A percentile compares a stretch with the other conserved stretches of the same genome.
Conservation (phyloP, 352 stramenopile genomes). For the Globisporangium apiculatum region DNA sequence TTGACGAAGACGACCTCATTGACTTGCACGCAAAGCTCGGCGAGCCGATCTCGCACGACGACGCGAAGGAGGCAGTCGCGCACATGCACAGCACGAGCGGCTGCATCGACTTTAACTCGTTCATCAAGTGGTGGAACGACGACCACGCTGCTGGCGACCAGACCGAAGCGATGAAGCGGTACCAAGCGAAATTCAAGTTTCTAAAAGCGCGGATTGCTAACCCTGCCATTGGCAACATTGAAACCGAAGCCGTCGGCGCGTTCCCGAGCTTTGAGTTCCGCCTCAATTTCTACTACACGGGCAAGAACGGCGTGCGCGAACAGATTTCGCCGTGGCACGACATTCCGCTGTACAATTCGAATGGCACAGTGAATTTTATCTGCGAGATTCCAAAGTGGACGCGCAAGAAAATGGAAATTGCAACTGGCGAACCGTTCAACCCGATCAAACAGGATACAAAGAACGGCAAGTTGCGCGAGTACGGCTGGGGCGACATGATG, state of each 20-base stretch:
- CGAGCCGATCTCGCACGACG: constrained; percentile 70
- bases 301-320: constrained; percentile 55
- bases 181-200: constrained; percentile 88
- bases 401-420: constrained; percentile 99
- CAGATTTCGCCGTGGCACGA: constrained; percentile 98
- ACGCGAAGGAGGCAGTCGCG: constrained; percentile 60
- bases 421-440: constrained; percentile 93
- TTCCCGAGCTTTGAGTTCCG: constrained; percentile 88
- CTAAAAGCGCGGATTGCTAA: constrained; percentile 83
- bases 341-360: constrained; percentile 91
- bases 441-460: constrained; percentile 99
- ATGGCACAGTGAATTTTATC: constrained; percentile 85
- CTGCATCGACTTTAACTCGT: constrained; percentile 81
- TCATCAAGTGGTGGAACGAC: constrained; percentile 89
- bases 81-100: constrained; percentile 63
- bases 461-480: constrained; percentile 96
- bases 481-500: constrained; percentile 94
- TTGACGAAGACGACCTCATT: constrained; percentile 66
- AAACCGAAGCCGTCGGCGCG: constrained; percentile 65
- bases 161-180: constrained; percentile 77
- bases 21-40: constrained; percentile 79
- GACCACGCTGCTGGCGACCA: constrained; percentile 59
- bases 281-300: constrained; percentile 87
- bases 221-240: constrained; percentile 72
- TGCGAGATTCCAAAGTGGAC: constrained; percentile 99